These are phyloP conservation scores for Apiotrichum domesticum DNA, from an alignment of 1,284 basidiomycete genomes.

Conservation along the genomic window DNA sequence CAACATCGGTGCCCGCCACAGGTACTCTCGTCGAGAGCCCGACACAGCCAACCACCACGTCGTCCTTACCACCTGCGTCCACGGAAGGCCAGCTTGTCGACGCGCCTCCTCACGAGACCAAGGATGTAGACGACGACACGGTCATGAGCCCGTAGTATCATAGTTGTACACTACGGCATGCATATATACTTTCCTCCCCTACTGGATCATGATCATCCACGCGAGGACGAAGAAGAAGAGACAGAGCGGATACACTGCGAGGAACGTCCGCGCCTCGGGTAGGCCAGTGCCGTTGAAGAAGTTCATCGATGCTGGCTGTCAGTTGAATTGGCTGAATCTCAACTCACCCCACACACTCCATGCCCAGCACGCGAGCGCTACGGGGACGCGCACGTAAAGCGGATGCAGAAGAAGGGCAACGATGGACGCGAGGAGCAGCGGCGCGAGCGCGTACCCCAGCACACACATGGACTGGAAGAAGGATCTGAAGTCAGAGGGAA, in stretches of 20 bases:
- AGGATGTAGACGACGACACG: neutral
- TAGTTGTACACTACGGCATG: too few relatives aligned
- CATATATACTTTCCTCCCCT: neutral
- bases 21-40: too few relatives aligned
- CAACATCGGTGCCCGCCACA: too few relatives aligned
- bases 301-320: constrained; percentile 70
- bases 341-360: constrained; percentile 90
- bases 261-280: constrained; percentile 73
- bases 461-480: constrained; percentile 94
- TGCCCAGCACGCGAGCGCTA: constrained; percentile 76
- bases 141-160: neutral
- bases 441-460: constrained; percentile 82
- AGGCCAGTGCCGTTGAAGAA: constrained; percentile 90
- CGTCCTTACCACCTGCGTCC: too few relatives aligned
- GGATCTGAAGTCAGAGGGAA: constrained; percentile 53
- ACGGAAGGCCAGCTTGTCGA: too few relatives aligned
- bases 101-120: too few relatives aligned
- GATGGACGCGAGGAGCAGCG: constrained; percentile 79
- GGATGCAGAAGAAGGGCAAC: constrained; percentile 76
- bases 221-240: constrained; percentile 58
- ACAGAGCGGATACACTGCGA: constrained; percentile 86
- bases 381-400: constrained; percentile 76
- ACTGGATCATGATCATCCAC: constrained; percentile 93
- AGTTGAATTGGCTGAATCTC: neutral
- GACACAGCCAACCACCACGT: too few relatives aligned